Evolutionary conservation across 2,329 filamentous ascomycete species (phyloP).

Genomic region (Pseudocercospora macadamiae): DNA sequence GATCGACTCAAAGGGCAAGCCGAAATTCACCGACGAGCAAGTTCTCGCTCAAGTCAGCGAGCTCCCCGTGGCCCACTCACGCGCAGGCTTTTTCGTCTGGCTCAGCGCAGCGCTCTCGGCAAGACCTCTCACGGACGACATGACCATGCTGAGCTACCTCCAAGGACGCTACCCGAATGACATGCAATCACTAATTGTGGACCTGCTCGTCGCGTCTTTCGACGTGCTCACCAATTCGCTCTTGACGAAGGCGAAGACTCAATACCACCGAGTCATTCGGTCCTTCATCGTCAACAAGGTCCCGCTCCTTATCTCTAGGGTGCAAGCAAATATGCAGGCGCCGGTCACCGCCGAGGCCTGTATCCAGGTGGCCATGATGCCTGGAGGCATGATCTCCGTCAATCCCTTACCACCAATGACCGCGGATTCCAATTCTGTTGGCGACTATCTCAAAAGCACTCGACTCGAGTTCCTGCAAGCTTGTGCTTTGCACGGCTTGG

Average conservation of each 20-base stretch:
- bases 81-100: conserved; percentile 83
- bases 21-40: conserved; percentile 63
- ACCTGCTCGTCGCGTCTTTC: conserved; percentile 85
- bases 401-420: conserved; percentile 68
- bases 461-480: conserved; percentile 85
- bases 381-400: conserved; percentile 59
- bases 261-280: conserved; percentile 71
- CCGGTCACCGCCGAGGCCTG: conserved; percentile 64
- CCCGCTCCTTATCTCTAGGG: conserved; percentile 62
- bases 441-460: conserved; percentile 65
- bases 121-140: conserved; percentile 81
- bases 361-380: conserved; percentile 66
- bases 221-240: conserved; percentile 87
- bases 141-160: conserved; percentile 75
- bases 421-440: conserved; percentile 57
- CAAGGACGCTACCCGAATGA: conserved; percentile 86
- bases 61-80: conserved; percentile 71
- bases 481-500: conserved; percentile 84
- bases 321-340: conserved; percentile 61
- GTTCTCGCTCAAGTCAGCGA: conserved; percentile 50
- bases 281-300: conserved; percentile 83
- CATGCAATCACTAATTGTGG: conserved; percentile 73
- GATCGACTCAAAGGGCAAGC: conserved; percentile 66
- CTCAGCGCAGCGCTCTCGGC: conserved; percentile 80
- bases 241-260: conserved; percentile 65